Base-by-base conservation (phyloP, 2,329 filamentous ascomycete species). In the Trichoderma simmonsii region DNA sequence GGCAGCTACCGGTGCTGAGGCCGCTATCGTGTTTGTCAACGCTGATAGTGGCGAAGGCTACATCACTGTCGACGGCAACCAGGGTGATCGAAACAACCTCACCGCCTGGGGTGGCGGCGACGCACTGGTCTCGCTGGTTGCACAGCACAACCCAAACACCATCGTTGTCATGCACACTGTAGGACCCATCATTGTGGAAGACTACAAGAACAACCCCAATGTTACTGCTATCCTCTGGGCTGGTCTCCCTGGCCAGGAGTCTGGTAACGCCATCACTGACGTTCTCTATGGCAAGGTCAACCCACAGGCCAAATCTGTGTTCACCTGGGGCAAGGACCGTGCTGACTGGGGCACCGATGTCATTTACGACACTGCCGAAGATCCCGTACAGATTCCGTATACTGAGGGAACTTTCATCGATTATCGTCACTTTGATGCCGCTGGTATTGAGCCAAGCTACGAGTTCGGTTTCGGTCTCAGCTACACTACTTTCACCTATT, bases 1-100 rank as follows among this genome's bases (percentile, higher is more conserved):
- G 14, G 77, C 75, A 1, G 81, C 82, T 2, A 77, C 77, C 1
- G 86, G 59, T 39, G 32, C 24, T 9, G 59, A 91, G 3, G 89
- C 93, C 61, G 62, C 97, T 91, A 78, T 98, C 51, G 94, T 96
- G 1, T 97, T 97, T 79, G 91, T 90, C 71, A 97, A 92, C 78
- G 88, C 86, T 43, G 93, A 95, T 79, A 88, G 92, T 0, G 92
- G 93, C 0, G 94, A 97, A 81, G 93, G 92, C 0, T 93, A 88
- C 80, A 87, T 93, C 74, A 86, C 59, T 26, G 59, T 90, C 56
- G 82, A 88, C 0, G 87, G 87, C 14, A 86, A 96, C 30, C 87
- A 88, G 63, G 93, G 96, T 77, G 91, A 90, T 74, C 88, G 88
- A 62, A 62, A 62, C 59, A 62, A 62, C 59, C 59, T 62, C 32